Conservation (phyloP, 306 rosid species). For the Medicago lupulina region DNA sequence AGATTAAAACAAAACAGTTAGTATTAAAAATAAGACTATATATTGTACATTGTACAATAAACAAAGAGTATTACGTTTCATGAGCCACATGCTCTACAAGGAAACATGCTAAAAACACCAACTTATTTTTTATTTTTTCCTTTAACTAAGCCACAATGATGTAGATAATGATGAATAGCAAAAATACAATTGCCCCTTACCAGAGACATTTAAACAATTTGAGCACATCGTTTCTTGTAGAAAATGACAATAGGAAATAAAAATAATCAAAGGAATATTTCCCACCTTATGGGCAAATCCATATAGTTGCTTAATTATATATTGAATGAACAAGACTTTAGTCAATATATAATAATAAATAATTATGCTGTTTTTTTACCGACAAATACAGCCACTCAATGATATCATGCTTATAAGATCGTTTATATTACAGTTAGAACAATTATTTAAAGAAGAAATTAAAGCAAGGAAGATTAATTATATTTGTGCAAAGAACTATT, state of each 20-base stretch:
- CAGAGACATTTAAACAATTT: no score
- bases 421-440: constrained; percentile 25
- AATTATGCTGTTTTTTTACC: constrained; percentile 7
- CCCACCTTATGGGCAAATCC: constrained; percentile 17
- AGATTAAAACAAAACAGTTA: neutral
- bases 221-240: no score
- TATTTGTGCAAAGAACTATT: constrained; percentile 27
- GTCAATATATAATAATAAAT: constrained; percentile 21
- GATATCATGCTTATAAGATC: constrained; percentile 14
- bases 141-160: neutral
- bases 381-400: constrained; percentile 33
- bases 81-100: no score
- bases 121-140: no score
- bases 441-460: constrained; percentile 35
- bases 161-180: neutral
- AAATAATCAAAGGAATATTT: neutral
- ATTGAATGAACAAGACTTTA: constrained; percentile 27
- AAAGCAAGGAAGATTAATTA: constrained; percentile 33
- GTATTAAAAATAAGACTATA: neutral
- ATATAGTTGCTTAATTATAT: constrained; percentile 12
- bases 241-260: constrained; percentile 17
- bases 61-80: no score
- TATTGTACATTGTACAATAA: no score
- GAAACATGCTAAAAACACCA: no score
- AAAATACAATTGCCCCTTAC: neutral